Evolutionary conservation across 1,284 basidiomycete species (phyloP), one percentile per base, ranked within the genome.

Genomic region (Sporisorium reilianum): DNA sequence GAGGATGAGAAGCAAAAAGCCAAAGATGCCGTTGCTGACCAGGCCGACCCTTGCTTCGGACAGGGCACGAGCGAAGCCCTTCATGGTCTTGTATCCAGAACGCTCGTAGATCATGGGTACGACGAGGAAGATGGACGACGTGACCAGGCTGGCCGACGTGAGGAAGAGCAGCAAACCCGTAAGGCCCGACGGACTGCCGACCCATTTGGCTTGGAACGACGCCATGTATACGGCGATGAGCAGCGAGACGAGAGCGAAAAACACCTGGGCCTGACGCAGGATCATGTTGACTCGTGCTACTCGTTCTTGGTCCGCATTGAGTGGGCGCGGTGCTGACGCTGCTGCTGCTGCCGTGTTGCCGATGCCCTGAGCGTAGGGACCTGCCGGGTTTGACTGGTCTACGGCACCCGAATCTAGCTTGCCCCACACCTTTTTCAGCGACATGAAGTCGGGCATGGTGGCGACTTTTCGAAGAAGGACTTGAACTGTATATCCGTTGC

Each of bases 141-240:
- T 55, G 12, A 81, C 26, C 30, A 82, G 46, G 54, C 76, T 75
- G 18, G 62, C 41, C 11, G 56, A 32, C 18, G 73, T 38, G 5
- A 80, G 30, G 66, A 80, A 78, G 42, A 82, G 72, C 32, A 81
- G 38, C 12, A 82, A 55, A 20, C 79, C 80, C 2, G 80, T 80
- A 3, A 82, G 64, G 34, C 80, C 80, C 0, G 80, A 82, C 11
- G 75, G 72, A 25, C 57, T 50, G 32, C 72, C 77, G 7, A 79
- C 60, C 80, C 80, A 82, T 32, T 76, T 78, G 4, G 38, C 26
- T 50, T 82, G 80, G 56, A 79, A 80, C 0, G 67, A 50, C 2
- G 80, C 75, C 57, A 81, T 69, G 34, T 64, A 78, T 4, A 82
- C 73, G 10, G 71, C 71, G n/a, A 81, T 73, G 52, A 79, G 52